Base-by-base conservation (phyloP, 768 basidiomycete genomes). In the Termitomyces sp. region DNA sequence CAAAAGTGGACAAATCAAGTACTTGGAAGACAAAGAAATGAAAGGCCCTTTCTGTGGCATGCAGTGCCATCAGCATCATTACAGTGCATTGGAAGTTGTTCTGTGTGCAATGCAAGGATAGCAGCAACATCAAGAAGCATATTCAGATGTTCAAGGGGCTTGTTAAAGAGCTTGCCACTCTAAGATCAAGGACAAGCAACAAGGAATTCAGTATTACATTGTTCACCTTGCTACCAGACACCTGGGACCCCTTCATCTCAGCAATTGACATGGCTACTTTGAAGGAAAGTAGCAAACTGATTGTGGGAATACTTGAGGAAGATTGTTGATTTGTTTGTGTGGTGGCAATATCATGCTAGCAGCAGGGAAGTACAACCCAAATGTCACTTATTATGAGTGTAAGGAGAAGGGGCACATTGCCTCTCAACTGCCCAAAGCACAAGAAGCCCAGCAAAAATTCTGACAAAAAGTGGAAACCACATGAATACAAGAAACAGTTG, bases 61-160 rank as follows among this genome's bases (percentile, higher is more conserved):
- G 60, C 33, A 72, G 74, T 8, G 55, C 68, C 9, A 59, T 72
- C 5, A 68, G 68, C 5, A 63, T 73, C 18, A 59, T 74, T 0
- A 55, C 58, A 12, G 55, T 65, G 30, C 64, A 64, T 24, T 62
- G 72, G 18, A 68, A 70, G 50, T 57, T 75, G 55, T 69, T 64
- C 42, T 61, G 67, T 3, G 55, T 63, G 12, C 51, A 62, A 24
- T 70, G 67, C 46, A 63, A 67, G 22, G 74, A 76, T 12, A 67
- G 61, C 8, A 57, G 62, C 22, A 63, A 69, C 44, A 64, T 77
- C 34, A 66, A 71, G 18, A 67, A 68, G 42, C 72, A 75, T 55
- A 66, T 76, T 24, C 57, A 58, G 8, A 63, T 60, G 37, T 64
- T 77, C 50, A 52, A 65, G 34, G 39, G 61, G 13, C 63, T 61